Evolutionary conservation across 2,329 filamentous ascomycete genomes (phyloP).

Genomic region (Alternaria brassicicola): DNA sequence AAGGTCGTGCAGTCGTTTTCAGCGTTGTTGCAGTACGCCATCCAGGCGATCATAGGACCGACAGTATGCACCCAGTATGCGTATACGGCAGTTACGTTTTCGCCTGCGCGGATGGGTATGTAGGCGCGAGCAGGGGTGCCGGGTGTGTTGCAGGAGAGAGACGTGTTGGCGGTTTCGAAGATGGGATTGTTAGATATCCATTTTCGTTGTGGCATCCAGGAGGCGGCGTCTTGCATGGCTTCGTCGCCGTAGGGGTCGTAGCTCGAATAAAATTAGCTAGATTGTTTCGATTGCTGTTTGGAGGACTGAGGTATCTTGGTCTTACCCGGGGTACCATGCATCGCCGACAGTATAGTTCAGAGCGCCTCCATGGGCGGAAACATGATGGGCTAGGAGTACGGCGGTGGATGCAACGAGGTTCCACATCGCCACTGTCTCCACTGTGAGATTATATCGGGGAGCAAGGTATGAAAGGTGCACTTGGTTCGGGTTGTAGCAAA

Average conservation of each 20-base stretch:
- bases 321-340: constrained; percentile 40
- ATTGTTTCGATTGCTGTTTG: background rate
- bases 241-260: constrained; percentile 35
- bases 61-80: constrained; percentile 40
- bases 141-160: constrained; percentile 39
- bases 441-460: background rate
- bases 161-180: constrained; percentile 28
- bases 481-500: background rate
- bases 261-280: constrained; percentile 12
- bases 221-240: constrained; percentile 26
- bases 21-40: constrained; percentile 29
- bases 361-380: constrained; percentile 35
- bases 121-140: constrained; percentile 31
- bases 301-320: background rate
- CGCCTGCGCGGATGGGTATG: constrained; percentile 35
- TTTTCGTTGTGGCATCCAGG: constrained; percentile 38
- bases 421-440: constrained; percentile 19
- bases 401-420: constrained; percentile 4
- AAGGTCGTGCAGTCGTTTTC: constrained; percentile 27
- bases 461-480: background rate
- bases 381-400: constrained; percentile 14
- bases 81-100: constrained; percentile 38
- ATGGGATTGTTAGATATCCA: constrained; percentile 40
- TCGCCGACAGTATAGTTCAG: constrained; percentile 41
- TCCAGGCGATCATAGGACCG: constrained; percentile 40